Conservation (phyloP, 768 basidiomycete genomes). For the Termitomyces sp. region DNA sequence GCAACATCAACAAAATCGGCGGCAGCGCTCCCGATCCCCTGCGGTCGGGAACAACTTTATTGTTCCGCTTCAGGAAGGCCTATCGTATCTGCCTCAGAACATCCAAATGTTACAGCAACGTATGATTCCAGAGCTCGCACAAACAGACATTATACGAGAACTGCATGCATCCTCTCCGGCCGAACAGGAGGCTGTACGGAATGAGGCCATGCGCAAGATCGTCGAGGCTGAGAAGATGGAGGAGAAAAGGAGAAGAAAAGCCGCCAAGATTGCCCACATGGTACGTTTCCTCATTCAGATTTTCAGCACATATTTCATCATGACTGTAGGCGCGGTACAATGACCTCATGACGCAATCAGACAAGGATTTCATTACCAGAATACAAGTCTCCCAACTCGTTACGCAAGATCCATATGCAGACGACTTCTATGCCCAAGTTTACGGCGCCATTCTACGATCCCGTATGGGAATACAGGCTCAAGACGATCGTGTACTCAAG, state of each 20-base stretch:
- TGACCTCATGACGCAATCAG: constrained; percentile 94
- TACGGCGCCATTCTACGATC: constrained; percentile 83
- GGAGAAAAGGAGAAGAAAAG: constrained; percentile 75
- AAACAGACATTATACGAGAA: constrained; percentile 63
- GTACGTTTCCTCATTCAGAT: constrained; percentile 34
- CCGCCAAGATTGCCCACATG: constrained; percentile 88
- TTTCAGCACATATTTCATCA: constrained; percentile 6
- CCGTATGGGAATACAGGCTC: constrained; percentile 67
- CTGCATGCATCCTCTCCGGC: constrained; percentile 53
- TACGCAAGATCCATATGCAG: constrained; percentile 94
- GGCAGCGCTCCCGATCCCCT: constrained; percentile 44
- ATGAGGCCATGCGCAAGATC: constrained; percentile 85
- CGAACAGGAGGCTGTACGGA: constrained; percentile 68
- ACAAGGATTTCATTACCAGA: constrained; percentile 99
- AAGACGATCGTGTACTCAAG: constrained; percentile 79
- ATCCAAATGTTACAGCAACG: constrained; percentile 75
- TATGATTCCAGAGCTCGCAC: constrained; percentile 72
- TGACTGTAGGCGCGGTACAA: constrained; percentile 77
- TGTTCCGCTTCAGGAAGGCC: constrained; percentile 46
- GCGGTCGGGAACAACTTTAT: constrained; percentile 32
- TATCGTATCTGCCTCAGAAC: constrained; percentile 56
- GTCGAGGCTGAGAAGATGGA: constrained; percentile 89
- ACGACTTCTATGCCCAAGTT: constrained; percentile 98
- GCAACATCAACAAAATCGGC: constrained; percentile 47
- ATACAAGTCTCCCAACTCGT: constrained; percentile 99